Evolutionary conservation across 78 protist species (phyloP).

Genomic region (Thecamonas trahens): DNA sequence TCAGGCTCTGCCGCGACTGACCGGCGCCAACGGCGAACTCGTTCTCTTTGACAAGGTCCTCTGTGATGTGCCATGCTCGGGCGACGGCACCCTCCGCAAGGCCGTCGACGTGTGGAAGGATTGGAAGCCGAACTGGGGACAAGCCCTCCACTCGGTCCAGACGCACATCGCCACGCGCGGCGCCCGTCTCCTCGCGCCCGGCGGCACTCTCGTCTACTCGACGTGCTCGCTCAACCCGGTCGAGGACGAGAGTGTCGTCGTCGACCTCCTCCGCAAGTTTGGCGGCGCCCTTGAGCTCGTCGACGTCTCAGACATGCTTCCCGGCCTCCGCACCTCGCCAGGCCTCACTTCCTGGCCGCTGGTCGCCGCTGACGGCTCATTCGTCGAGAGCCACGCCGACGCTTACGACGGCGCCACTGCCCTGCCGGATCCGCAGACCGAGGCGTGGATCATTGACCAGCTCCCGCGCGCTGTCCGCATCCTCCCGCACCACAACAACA

Average conservation of each 20-base stretch:
- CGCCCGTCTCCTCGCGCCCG: slow-evolving; percentile 58
- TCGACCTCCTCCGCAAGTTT: slow-evolving; percentile 65
- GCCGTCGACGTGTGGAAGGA: neutral
- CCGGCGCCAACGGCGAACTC: too few relatives aligned
- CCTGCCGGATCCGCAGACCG: too few relatives aligned
- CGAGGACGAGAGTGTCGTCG: slow-evolving; percentile 97
- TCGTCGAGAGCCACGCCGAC: too few relatives aligned
- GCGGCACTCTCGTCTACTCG: slow-evolving; percentile 92
- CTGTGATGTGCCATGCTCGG: slow-evolving; percentile 70
- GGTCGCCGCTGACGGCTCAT: neutral
- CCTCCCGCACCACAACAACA: too few relatives aligned
- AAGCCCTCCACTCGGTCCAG: slow-evolving; percentile 77
- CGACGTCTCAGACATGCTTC: slow-evolving; percentile 51
- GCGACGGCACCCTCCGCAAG: neutral
- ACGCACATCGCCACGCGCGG: slow-evolving; percentile 71
- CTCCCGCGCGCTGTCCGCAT: too few relatives aligned
- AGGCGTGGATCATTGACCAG: too few relatives aligned
- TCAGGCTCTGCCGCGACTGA: too few relatives aligned
- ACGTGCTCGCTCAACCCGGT: slow-evolving; percentile 97
- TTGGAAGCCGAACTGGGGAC: too few relatives aligned
- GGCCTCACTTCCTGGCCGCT: slow-evolving; percentile 79
- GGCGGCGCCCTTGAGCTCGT: slow-evolving; percentile 49
- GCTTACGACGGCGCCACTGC: too few relatives aligned
- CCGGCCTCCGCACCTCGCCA: slow-evolving; percentile 27
- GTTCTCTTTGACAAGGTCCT: slow-evolving; percentile 46